Evolutionary conservation across 768 basidiomycete genomes (phyloP).

Genomic region (Austroboletus eburneus): DNA sequence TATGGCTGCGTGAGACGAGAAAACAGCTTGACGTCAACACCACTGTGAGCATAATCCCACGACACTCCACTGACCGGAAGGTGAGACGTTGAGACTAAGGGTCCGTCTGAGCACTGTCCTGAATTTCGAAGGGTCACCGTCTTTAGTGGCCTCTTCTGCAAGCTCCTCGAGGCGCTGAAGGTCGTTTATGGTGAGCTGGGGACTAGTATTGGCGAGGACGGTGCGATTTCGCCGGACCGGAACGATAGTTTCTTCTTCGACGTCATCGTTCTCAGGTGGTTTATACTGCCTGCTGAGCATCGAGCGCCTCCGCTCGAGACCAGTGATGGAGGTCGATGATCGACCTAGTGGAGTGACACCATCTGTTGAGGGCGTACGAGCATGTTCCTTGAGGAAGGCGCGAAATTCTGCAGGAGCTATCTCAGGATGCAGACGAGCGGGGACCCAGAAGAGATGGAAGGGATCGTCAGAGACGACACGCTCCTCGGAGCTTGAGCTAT

Average conservation of each 20-base stretch:
- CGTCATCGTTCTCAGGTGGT: slow-evolving; percentile 72
- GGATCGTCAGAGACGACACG: slow-evolving; percentile 59
- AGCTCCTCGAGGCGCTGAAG: slow-evolving; percentile 92
- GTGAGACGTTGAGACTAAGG: slow-evolving; percentile 81
- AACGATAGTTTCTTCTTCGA: slow-evolving; percentile 67
- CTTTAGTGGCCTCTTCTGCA: slow-evolving; percentile 83
- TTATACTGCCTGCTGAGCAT: slow-evolving; percentile 95
- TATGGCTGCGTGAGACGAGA: slow-evolving; percentile 42
- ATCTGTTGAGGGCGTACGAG: slow-evolving; percentile 55
- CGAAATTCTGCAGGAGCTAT: slow-evolving; percentile 96
- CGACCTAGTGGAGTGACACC: slow-evolving; percentile 38
- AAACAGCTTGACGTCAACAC: slow-evolving; percentile 20
- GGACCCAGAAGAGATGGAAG: slow-evolving; percentile 96
- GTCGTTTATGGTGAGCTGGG: slow-evolving; percentile 89
- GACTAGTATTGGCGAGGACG: slow-evolving; percentile 61
- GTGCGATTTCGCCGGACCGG: slow-evolving; percentile 67
- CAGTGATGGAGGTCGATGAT: slow-evolving; percentile 41
- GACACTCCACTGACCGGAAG: slow-evolving; percentile 61
- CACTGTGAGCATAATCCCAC: slow-evolving; percentile 3
- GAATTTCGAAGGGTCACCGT: slow-evolving; percentile 77
- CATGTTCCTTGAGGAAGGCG: slow-evolving; percentile 91
- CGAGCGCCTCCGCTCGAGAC: slow-evolving; percentile 80
- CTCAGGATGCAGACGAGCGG: slow-evolving; percentile 94
- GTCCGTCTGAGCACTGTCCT: slow-evolving; percentile 79
- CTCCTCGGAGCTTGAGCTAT: slow-evolving; percentile 35